Conservation (phyloP, 139 green algal species). For the Chlorella ohadii region DNA sequence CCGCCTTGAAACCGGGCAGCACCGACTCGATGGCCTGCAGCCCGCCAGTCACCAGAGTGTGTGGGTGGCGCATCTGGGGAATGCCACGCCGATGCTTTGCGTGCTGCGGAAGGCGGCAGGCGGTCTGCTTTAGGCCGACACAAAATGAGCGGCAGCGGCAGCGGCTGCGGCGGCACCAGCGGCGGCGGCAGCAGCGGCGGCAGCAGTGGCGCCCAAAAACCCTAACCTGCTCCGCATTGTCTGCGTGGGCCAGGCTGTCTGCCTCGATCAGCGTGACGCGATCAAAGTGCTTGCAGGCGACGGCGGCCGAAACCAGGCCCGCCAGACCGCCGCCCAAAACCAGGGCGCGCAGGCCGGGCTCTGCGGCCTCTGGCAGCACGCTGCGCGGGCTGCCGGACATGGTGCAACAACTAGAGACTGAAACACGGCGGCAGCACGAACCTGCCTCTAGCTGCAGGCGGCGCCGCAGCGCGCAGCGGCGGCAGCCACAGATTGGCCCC, state of each 20-base stretch:
- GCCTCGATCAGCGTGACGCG: constrained; percentile 18
- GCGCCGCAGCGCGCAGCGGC: too few species aligned
- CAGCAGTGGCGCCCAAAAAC: not conserved
- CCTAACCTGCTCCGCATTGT: not conserved
- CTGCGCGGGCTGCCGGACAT: constrained; percentile 3
- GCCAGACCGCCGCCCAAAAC: constrained; percentile 27
- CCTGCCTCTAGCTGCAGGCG: too few species aligned
- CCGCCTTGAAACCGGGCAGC: constrained; percentile 34
- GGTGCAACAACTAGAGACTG: too few species aligned
- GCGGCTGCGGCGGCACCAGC: not conserved
- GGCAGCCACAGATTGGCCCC: too few species aligned
- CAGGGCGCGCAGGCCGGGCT: not conserved
- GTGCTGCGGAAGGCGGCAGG: not conserved
- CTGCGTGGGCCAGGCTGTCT: not conserved
- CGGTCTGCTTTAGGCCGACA: not conserved
- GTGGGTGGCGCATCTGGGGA: constrained; percentile 32
- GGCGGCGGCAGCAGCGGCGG: not conserved
- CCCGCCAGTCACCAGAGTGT: constrained; percentile 27
- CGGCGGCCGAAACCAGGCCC: constrained; percentile 16
- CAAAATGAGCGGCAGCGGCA: not conserved
- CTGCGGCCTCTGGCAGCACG: not conserved
- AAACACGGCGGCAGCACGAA: not conserved
- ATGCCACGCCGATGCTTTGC: constrained; percentile 7
- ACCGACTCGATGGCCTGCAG: constrained; percentile 32
- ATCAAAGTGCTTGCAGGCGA: not conserved